Evolutionary conservation across 2,329 filamentous ascomycete genomes (phyloP).

Genomic region (Emydomyces testavorans): DNA sequence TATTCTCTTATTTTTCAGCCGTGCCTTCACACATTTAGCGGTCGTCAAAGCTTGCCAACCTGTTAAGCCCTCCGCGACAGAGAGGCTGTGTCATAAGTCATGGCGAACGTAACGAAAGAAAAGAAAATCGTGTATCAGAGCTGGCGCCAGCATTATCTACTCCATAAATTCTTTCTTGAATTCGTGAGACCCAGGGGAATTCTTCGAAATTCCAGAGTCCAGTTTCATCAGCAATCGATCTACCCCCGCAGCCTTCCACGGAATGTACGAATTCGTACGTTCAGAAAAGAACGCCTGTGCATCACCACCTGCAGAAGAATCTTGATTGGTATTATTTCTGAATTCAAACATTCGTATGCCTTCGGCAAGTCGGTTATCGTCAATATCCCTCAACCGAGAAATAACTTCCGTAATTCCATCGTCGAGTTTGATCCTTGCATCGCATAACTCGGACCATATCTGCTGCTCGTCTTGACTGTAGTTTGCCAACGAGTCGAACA

Average conservation of each 20-base stretch:
- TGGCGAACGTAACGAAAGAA: background rate
- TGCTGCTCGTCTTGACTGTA: slow-evolving; percentile 61
- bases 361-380: slow-evolving; percentile 41
- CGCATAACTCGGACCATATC: slow-evolving; percentile 52
- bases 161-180: slow-evolving; percentile 7
- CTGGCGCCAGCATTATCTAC: background rate
- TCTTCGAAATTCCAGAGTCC: slow-evolving; percentile 43
- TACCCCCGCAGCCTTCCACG: slow-evolving; percentile 63
- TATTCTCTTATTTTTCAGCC: too few species aligned
- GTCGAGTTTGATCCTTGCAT: slow-evolving; percentile 54
- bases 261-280: slow-evolving; percentile 45
- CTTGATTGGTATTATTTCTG: slow-evolving; percentile 23
- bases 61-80: background rate
- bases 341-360: slow-evolving; percentile 28
- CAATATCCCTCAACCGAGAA: slow-evolving; percentile 47
- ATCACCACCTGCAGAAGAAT: slow-evolving; percentile 26
- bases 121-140: background rate
- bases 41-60: too few species aligned
- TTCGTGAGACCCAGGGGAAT: slow-evolving; percentile 5
- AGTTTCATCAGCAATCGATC: slow-evolving; percentile 85
- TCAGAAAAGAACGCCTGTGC: slow-evolving; percentile 22
- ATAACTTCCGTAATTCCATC: slow-evolving; percentile 53
- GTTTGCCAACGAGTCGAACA: slow-evolving; percentile 63
- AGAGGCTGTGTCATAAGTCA: background rate
- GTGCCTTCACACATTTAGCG: background rate